phyloP scores from a whole-genome alignment of 129 eudicot species.

The Logfia minima region DNA sequence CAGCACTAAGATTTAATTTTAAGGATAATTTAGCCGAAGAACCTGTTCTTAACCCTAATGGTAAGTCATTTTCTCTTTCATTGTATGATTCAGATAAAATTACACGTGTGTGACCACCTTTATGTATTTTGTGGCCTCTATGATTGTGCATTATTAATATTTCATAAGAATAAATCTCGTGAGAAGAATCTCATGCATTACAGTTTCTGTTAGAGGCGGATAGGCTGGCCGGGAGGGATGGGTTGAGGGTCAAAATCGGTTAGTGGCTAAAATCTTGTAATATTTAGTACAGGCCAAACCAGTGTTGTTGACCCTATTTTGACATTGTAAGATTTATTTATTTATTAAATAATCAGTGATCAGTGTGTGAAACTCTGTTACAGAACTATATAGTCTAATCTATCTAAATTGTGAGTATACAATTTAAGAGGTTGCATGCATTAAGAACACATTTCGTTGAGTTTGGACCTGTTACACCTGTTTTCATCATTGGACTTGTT shows the following conservation, averaged over 20 bases:
- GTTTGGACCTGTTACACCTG: neutral
- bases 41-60: constrained; percentile 43
- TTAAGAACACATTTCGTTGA: neutral
- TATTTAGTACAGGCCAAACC: neutral
- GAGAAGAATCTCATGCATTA: neutral
- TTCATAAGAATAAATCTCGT: neutral
- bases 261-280: neutral
- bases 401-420: neutral
- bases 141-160: constrained; percentile 15
- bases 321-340: neutral
- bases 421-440: neutral
- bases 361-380: neutral
- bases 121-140: neutral
- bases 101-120: neutral
- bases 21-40: constrained; percentile 45
- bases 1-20: constrained; percentile 59
- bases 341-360: neutral
- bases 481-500: neutral
- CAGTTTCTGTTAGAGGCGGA: neutral
- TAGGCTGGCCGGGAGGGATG: neutral
- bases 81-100: neutral
- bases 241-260: neutral
- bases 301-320: no score
- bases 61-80: constrained; percentile 36
- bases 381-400: neutral